A percentile compares a stretch with the other conserved stretches of the same genome.
Evolutionary conservation across 2,329 filamentous ascomycete genomes (phyloP).

Genomic region (Dactylellina cionopaga): DNA sequence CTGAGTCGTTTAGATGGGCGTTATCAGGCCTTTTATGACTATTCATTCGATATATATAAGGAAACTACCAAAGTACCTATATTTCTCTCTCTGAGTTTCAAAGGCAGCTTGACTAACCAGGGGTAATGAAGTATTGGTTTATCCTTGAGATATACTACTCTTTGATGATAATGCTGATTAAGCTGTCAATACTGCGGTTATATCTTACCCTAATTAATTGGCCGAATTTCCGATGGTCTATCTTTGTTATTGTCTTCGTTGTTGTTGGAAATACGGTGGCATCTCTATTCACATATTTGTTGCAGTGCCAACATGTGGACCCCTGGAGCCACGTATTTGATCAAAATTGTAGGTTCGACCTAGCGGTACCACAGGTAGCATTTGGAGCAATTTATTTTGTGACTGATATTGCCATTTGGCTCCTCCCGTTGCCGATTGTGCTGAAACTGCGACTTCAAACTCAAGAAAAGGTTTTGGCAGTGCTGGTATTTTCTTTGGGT

Average conservation of each 20-base stretch:
- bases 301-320: constrained; percentile 10
- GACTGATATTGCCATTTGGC: constrained; percentile 21
- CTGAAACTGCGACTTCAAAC: constrained; percentile 13
- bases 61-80: neutral
- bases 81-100: neutral
- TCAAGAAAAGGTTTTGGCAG: constrained; percentile 10
- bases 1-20: neutral
- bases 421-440: constrained; percentile 23
- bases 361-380: neutral
- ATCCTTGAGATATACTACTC: constrained; percentile 15
- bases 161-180: constrained; percentile 21
- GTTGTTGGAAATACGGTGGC: constrained; percentile 21
- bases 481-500: constrained; percentile 12
- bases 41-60: neutral
- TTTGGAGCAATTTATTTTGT: constrained; percentile 14
- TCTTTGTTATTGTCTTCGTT: neutral
- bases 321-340: constrained; percentile 13
- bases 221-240: constrained; percentile 1
- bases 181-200: constrained; percentile 24
- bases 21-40: constrained; percentile 19
- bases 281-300: neutral
- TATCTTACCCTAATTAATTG: constrained; percentile 17
- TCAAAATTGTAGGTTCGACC: neutral
- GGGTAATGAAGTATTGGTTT: neutral
- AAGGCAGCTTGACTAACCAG: neutral